A percentile compares a stretch with the other conserved stretches of the same genome.
These are phyloP conservation scores for Sarocladiaceae sp. DNA, from an alignment of 2,329 filamentous ascomycete species.

Conservation along the genomic window DNA sequence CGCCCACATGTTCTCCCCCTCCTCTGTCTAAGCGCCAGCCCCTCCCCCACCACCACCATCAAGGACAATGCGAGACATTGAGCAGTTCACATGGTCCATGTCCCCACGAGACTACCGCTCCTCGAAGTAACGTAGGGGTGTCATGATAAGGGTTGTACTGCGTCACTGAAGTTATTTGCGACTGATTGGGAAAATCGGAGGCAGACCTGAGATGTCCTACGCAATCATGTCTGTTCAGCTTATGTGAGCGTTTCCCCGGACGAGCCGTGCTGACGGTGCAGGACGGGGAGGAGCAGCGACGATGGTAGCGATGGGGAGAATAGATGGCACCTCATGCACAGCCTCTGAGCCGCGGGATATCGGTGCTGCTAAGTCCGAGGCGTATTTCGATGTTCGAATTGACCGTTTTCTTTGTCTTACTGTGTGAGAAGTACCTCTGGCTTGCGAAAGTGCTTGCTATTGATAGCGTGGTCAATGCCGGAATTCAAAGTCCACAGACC, in stretches of 20 bases:
- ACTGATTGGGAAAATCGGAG: not conserved
- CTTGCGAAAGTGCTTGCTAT: too few relatives aligned
- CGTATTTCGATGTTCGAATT: too few relatives aligned
- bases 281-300: too few relatives aligned
- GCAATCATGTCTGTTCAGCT: not conserved
- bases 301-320: too few relatives aligned
- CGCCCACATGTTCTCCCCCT: not conserved
- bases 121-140: not conserved
- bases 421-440: too few relatives aligned
- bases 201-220: not conserved
- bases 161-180: not conserved
- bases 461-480: too few relatives aligned
- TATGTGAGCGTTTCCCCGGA: constrained; percentile 1
- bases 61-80: constrained; percentile 5
- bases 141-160: not conserved
- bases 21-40: not conserved
- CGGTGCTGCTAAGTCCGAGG: not conserved
- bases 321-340: too few relatives aligned
- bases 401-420: too few relatives aligned
- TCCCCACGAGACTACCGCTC: not conserved
- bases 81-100: constrained; percentile 3
- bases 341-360: not conserved
- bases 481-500: too few relatives aligned
- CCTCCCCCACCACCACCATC: not conserved
- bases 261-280: constrained; percentile 4